Percentiles rank a stretch among this genome's conserved stretches.
phyloP scores from a whole-genome alignment of 1,139 yeast genomes.

The Candida sp. region DNA sequence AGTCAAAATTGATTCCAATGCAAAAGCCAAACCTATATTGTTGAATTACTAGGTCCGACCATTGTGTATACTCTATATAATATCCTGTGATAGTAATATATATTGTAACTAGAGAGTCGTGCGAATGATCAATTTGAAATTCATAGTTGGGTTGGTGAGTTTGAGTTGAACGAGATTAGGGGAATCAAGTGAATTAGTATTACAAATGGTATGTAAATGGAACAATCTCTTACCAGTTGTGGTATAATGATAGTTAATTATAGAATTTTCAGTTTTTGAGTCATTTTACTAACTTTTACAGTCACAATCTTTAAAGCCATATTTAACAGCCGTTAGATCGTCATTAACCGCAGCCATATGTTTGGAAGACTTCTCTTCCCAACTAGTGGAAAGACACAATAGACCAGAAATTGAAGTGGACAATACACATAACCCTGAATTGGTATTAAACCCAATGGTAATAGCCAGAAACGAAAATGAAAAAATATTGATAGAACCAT shows the following conservation, averaged over 20 bases:
- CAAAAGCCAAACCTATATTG: constrained; percentile 8
- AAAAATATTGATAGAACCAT: constrained; percentile 87
- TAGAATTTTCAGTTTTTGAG: no score
- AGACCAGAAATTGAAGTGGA: constrained; percentile 93
- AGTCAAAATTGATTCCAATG: constrained; percentile 4
- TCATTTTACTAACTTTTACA: constrained; percentile 11
- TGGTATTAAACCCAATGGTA: constrained; percentile 83
- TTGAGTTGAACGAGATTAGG: not conserved
- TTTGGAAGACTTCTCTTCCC: constrained; percentile 91
- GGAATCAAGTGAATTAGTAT: not conserved
- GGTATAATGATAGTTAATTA: no score
- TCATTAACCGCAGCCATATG: constrained; percentile 96
- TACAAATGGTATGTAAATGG: not conserved
- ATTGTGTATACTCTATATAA: not conserved
- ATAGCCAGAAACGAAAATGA: constrained; percentile 95
- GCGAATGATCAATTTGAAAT: not conserved
- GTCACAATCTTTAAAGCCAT: constrained; percentile 96
- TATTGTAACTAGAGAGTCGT: not conserved
- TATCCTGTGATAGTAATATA: not conserved
- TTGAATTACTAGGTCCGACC: constrained; percentile 9
- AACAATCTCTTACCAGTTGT: no score
- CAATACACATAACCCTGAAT: constrained; percentile 63
- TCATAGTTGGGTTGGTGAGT: not conserved
- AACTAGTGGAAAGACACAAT: constrained; percentile 94
- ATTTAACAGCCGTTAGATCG: constrained; percentile 88